Evolutionary conservation across 768 basidiomycete species (phyloP), one percentile per base, ranked within the genome.

Genomic region (Lactarius trivialis): DNA sequence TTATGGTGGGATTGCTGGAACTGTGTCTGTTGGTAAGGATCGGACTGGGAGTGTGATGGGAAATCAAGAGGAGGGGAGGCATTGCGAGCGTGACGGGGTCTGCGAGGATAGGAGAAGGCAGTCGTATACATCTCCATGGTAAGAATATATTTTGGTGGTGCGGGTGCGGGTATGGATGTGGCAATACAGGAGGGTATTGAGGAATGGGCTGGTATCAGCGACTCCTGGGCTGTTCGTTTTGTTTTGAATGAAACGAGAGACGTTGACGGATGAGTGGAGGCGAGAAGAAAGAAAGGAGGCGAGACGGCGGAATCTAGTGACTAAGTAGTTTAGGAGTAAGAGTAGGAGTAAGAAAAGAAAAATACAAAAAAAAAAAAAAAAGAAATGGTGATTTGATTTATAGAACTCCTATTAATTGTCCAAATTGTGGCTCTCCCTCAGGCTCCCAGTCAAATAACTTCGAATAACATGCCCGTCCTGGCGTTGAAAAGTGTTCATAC

Each of bases 101-200:
- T 81, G 78, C 90, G 88, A 71, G 93, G 92, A 77, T 90, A 89
- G 69, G 88, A 88, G 81, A 97, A 95, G 71, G 93, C 91, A 68
- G 91, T 91, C 59, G 93, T 91, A 83, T 95, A 96, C 73, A 95
- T 85, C 74, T 97, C 94, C 94, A 97, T 95, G 68, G 70, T 54
- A 61, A 55, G 69, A 57, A 65, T 65, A 69, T 68, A 68, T 64
- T 72, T 67, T 71, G 69, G 65, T 63, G 43, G 43, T 58, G 60
- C 60, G 65, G 50, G 61, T 63, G 61, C 55, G 61, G 68, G 62
- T 68, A 56, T 68, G 71, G 68, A 61, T 63, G 66, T 67, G 68
- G 68, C 43, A 54, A 56, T 61, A 55, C 55, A 60, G 65, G 60
- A 52, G 67, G 65, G 65, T 67, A 67, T 67, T 64, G 65, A 54